Conservation (phyloP, 768 basidiomycete species). For the Pulveroboletus frians region DNA sequence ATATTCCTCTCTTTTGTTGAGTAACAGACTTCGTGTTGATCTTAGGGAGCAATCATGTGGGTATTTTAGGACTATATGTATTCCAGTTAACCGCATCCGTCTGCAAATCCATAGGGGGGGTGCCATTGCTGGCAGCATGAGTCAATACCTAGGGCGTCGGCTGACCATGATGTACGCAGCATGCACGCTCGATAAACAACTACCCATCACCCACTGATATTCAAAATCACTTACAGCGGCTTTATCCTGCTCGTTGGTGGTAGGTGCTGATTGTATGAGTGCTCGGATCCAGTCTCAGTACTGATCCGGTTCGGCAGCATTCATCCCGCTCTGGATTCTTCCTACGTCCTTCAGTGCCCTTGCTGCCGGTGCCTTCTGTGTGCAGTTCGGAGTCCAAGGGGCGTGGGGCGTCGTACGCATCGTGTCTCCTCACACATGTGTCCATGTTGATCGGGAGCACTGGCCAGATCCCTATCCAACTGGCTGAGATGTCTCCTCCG, state of each 20-base stretch:
- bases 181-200: neutral
- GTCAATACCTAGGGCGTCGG: conserved; percentile 79
- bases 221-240: conserved; percentile 6
- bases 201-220: neutral
- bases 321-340: conserved; percentile 82
- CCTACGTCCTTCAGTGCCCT: conserved; percentile 69
- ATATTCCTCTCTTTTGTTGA: neutral
- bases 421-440: neutral
- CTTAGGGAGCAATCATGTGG: conserved; percentile 42
- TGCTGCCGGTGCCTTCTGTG: conserved; percentile 78
- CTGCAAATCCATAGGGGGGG: conserved; percentile 45
- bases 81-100: neutral
- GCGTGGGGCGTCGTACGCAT: conserved; percentile 79
- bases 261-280: conserved; percentile 2
- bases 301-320: conserved; percentile 25
- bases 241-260: conserved; percentile 26
- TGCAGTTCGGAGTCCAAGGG: conserved; percentile 86
- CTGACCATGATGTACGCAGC: conserved; percentile 57
- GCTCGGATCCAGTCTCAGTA: neutral
- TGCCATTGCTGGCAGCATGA: conserved; percentile 61
- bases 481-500: conserved; percentile 81
- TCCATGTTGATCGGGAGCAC: neutral
- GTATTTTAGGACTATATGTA: conserved; percentile 17
- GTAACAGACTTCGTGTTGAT: neutral
- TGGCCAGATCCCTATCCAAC: conserved; percentile 71